A percentile compares a stretch with the other conserved stretches of the same genome.
Evolutionary conservation across 495 filamentous ascomycete species (phyloP).

Genomic region (Penicillium taxi): DNA sequence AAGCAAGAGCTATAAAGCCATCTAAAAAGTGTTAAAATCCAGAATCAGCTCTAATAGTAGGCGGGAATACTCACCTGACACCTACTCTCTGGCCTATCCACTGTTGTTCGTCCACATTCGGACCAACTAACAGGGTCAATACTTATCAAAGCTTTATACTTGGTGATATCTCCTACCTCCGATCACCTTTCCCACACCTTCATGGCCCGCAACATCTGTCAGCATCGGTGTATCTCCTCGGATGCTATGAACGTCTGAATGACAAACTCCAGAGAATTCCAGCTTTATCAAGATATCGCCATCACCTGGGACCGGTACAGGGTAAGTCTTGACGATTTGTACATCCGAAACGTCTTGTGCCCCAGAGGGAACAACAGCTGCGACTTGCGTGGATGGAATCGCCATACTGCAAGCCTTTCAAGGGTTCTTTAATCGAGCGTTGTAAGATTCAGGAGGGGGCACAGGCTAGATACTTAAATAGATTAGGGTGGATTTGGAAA

Average conservation of each 20-base stretch:
- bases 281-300: constrained; percentile 36
- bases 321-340: constrained; percentile 22
- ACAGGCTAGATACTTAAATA: not conserved
- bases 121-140: constrained; percentile 19
- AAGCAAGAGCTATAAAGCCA: constrained; percentile 41
- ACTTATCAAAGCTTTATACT: not conserved
- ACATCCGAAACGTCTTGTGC: constrained; percentile 18
- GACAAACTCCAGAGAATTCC: constrained; percentile 37
- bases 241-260: constrained; percentile 39
- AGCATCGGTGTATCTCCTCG: constrained; percentile 40
- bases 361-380: constrained; percentile 27
- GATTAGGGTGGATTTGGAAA: constrained; percentile 6
- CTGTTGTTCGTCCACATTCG: constrained; percentile 17
- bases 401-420: constrained; percentile 22
- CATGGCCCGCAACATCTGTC: constrained; percentile 40
- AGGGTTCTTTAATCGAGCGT: not conserved
- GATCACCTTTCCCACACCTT: constrained; percentile 36
- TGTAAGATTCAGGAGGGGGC: not conserved
- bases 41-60: not conserved
- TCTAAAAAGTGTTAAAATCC: constrained; percentile 9
- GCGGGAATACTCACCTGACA: constrained; percentile 21
- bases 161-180: constrained; percentile 17
- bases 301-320: constrained; percentile 26
- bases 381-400: constrained; percentile 28
- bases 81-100: constrained; percentile 35